phyloP scores from a whole-genome alignment of 306 rosid species.

The Rosa chinensis region DNA sequence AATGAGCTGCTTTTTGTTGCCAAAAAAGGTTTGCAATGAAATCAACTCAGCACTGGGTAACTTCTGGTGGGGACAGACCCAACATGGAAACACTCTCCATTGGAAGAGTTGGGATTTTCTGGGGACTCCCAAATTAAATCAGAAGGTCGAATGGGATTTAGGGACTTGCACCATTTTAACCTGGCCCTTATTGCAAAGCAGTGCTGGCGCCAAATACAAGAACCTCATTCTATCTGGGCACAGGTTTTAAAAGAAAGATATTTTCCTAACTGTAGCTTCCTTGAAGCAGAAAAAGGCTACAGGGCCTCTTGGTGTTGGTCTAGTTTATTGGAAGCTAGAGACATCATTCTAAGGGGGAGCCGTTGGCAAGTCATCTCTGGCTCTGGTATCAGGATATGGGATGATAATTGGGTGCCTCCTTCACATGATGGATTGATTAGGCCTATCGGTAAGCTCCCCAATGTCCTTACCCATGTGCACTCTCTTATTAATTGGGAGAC shows the following conservation, averaged over 20 bases:
- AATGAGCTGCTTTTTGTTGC: not conserved
- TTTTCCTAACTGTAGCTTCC: not conserved
- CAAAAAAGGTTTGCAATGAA: not conserved
- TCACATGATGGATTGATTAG: too few species aligned
- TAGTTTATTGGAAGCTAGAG: not conserved
- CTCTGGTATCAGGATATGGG: too few species aligned
- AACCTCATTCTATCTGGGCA: not conserved
- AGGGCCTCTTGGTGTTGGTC: not conserved
- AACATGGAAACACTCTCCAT: not conserved
- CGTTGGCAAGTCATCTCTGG: too few species aligned
- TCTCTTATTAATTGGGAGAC: too few species aligned
- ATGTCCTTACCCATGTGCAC: too few species aligned
- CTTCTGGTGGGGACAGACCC: not conserved
- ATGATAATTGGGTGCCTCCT: too few species aligned
- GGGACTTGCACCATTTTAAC: not conserved
- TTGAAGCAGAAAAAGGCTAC: not conserved
- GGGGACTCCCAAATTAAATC: too few species aligned
- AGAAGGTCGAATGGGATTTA: not conserved
- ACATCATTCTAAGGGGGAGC: too few species aligned
- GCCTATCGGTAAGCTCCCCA: too few species aligned
- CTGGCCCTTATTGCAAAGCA: not conserved
- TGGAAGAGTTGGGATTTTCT: not conserved
- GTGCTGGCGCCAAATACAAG: not conserved
- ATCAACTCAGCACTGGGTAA: rapidly evolving
- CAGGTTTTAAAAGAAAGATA: not conserved